Base-by-base conservation (phyloP, 2,329 filamentous ascomycete genomes). In the Decorospora gaudefroyi region DNA sequence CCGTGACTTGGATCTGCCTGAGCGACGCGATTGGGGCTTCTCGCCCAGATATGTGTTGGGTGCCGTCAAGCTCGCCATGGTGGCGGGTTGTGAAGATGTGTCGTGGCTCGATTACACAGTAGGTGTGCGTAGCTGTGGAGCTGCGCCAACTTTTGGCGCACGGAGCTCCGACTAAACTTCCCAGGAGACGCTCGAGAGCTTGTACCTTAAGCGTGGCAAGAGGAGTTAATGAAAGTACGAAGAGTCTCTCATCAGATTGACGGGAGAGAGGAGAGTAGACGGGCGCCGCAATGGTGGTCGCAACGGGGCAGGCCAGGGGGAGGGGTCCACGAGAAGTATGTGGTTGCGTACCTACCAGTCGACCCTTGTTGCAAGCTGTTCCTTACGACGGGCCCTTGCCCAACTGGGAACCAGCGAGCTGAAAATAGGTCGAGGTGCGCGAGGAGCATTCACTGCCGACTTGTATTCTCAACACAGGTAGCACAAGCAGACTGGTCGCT, bases 151-250 rank as follows among this genome's bases (percentile, higher is more conserved):
- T 33, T 52, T 38, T 42, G 34, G 32, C 23, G 17, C 33, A 25
- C 23, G 32, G 31, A 52, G 50, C 45, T 48, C 42, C 43, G 49
- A 44, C 31, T 22, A 47, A 43, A 45, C 29, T 38, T 22, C 7
- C 35, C 22, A 39, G 39, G 37, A 42, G 45, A 12, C 37, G 28
- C 31, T 27, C 26, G 11, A 28, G 25, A 37, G 37, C 29, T 34
- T 37, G 33, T 48, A 27, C n/a, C n/a, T n/a, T n/a, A n/a, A 47
- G 27, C 16, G 16, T 15, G 37, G 22, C 40, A 51, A 57, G 38
- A 46, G 45, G 44, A 43, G 37, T 65, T 59, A 68, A 67, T 41
- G 65, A 70, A 51, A 68, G 65, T 67, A 62, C 42, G 64, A 69
- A 70, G 53, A 46, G 47, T 49, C 43, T 49, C 41, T 42, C 50